A percentile compares a stretch with the other conserved stretches of the same genome.
These are phyloP conservation scores for Macrolepiota fuliginosa DNA, from an alignment of 768 basidiomycete genomes.

Conservation along the genomic window DNA sequence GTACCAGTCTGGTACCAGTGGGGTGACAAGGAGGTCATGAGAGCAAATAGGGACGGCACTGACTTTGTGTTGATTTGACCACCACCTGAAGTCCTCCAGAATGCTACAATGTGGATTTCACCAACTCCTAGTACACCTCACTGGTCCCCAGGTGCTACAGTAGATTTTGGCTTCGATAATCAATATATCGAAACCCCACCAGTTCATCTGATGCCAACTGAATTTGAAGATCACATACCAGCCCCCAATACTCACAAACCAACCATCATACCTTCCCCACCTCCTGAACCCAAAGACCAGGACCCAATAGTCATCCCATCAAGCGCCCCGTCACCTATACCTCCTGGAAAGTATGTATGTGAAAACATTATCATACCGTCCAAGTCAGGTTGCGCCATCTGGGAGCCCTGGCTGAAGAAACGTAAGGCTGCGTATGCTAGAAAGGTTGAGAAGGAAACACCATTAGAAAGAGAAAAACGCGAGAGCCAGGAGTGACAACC, in stretches of 20 bases:
- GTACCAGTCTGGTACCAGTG: neutral
- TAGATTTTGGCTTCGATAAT: neutral
- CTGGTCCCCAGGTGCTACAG: neutral
- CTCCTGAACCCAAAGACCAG: neutral
- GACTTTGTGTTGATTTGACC: neutral
- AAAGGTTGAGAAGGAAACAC: too few species aligned
- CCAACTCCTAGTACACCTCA: neutral
- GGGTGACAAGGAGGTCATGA: neutral
- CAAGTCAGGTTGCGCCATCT: too few species aligned
- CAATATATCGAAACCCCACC: neutral
- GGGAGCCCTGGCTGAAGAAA: neutral
- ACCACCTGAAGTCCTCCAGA: neutral
- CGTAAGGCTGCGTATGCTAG: neutral
- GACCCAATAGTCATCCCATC: too few species aligned
- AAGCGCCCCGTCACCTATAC: too few species aligned
- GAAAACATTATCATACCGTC: too few species aligned
- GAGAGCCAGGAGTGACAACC: too few species aligned
- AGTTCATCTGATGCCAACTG: too few species aligned
- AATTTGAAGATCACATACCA: too few species aligned
- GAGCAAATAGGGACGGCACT: neutral
- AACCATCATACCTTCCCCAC: too few species aligned
- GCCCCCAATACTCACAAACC: too few species aligned
- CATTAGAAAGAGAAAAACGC: too few species aligned
- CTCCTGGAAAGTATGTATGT: too few species aligned
- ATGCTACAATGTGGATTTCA: neutral